Evolutionary conservation across 441 rosid species (phyloP).

Genomic region (Geranium incanum): DNA sequence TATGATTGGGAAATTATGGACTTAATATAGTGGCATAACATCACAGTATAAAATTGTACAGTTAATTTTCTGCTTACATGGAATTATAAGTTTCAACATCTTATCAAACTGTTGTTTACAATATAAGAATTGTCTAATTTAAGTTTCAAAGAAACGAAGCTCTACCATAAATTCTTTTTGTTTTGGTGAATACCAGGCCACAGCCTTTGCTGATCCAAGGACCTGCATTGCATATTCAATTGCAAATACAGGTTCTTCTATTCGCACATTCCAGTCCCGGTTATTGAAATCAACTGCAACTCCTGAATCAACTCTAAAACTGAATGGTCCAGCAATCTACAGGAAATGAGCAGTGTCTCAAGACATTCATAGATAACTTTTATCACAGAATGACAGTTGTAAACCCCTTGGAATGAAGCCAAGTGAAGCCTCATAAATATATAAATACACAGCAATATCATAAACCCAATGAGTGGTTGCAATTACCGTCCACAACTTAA

Average conservation of each 20-base stretch:
- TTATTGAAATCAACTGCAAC: constrained; percentile 48
- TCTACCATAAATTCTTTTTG: constrained; percentile 78
- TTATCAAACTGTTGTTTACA: neutral
- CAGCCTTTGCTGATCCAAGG: constrained; percentile 84
- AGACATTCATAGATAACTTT: neutral
- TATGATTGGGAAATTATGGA: too few species aligned
- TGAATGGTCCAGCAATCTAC: constrained; percentile 91
- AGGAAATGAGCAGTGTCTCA: constrained; percentile 19
- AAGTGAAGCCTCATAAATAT: neutral
- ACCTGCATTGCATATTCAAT: constrained; percentile 81
- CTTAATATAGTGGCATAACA: too few species aligned
- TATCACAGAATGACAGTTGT: neutral
- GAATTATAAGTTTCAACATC: neutral
- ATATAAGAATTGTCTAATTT: constrained; percentile 6
- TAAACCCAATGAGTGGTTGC: neutral
- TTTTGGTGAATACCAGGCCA: constrained; percentile 86
- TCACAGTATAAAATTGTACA: too few species aligned
- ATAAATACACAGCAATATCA: neutral
- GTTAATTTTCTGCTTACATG: neutral
- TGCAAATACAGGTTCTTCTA: constrained; percentile 62
- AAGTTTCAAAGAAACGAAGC: constrained; percentile 73
- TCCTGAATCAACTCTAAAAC: constrained; percentile 72
- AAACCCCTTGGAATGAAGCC: neutral
- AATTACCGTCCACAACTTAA: neutral
- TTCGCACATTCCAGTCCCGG: constrained; percentile 28